Evolutionary conservation across 129 eudicot genomes (phyloP), one percentile per base, ranked within the genome.

Genomic region (Tagetes erecta): DNA sequence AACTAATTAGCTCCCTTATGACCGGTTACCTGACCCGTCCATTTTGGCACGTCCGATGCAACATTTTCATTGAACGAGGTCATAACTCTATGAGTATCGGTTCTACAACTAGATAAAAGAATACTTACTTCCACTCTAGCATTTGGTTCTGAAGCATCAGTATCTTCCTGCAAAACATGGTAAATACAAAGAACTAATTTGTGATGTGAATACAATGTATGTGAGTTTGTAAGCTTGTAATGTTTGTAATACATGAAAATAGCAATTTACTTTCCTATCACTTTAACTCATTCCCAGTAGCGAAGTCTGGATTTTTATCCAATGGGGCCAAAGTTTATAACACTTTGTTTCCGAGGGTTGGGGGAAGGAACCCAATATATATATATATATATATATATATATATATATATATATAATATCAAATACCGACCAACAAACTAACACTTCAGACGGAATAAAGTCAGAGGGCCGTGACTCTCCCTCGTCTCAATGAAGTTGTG

Each of bases 101-200:
- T 65, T 68, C 9, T 52, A 66, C 13, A 56, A n/a, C 47, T 8
- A 34, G 33, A 63, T 52, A 64, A 27, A 64, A 63, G 58, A 65
- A 65, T 10, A 36, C 83, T 72, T 50, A 79, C 83, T 72, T 79
- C 83, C 3, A 37, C 13, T 66, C 83, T 79, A 36, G 74, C 74
- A 53, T 72, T 45, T 51, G 78, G 72, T 41, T 53, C 78, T 3
- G 62, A 64, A 55, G 63, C 34, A 66, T 66, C 31, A 10, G 3
- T 34, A 20, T 65, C 46, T 36, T 49, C 78, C 83, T 72, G 74
- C 50, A 79, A 31, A 31, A 65, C 67, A 78, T 51, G 8, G 38
- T 49, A 49, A 40, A 64, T 64, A 64, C 38, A 39, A 56, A 57
- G 1, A 68, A 41, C 34, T 47, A n/a, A 70, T 33, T 2, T 30